Evolutionary conservation across 208 protist species (phyloP).

Genomic region (Naegleria lovaniensis): DNA sequence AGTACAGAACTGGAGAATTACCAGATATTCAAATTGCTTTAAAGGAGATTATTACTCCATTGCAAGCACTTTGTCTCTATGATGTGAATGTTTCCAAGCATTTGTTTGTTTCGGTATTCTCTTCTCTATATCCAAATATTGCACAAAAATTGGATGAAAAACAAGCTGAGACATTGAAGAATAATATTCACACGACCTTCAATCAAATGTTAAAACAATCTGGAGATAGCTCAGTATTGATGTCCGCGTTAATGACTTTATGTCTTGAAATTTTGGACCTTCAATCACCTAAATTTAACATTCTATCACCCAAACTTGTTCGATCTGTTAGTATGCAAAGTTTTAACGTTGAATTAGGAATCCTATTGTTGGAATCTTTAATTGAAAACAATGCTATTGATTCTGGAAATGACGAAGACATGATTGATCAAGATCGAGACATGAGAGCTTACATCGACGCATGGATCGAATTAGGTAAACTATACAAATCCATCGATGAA

Average conservation of each 20-base stretch:
- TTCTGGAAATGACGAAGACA: background rate
- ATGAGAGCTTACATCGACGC: background rate
- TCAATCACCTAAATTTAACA: background rate
- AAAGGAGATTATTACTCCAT: constrained; percentile 60
- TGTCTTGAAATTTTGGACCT: constrained; percentile 9
- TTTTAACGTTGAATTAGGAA: constrained; percentile 39
- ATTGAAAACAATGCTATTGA: constrained; percentile 36
- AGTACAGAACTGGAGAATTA: constrained; percentile 60
- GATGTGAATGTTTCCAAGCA: constrained; percentile 49
- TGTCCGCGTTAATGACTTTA: background rate
- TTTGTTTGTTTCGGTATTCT: constrained; percentile 42
- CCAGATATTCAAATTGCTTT: constrained; percentile 69
- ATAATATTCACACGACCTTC: background rate
- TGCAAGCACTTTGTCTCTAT: constrained; percentile 62
- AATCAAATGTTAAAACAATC: background rate
- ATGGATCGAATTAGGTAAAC: constrained; percentile 13
- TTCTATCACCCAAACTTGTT: constrained; percentile 31
- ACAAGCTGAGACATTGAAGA: background rate
- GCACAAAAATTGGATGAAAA: background rate
- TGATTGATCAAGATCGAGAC: background rate
- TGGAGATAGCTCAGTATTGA: background rate
- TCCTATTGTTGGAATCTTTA: constrained; percentile 51
- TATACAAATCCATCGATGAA: constrained; percentile 47
- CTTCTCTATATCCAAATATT: constrained; percentile 20
- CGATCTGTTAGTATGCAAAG: constrained; percentile 38